Evolutionary conservation across 352 stramenopile genomes (phyloP).

Genomic region (Globisporangium emineosum): DNA sequence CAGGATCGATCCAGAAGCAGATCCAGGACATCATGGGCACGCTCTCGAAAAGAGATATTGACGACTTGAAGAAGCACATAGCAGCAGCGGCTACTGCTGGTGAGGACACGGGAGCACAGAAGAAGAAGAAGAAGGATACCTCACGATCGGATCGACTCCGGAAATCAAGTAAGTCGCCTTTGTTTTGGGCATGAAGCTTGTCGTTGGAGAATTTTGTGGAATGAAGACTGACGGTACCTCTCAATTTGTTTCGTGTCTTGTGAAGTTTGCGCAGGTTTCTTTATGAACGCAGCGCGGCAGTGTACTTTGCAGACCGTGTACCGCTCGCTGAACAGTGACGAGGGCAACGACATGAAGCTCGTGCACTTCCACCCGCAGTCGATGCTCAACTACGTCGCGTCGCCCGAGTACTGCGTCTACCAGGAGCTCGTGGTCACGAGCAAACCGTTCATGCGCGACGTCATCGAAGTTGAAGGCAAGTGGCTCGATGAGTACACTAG

Average conservation of each 20-base stretch:
- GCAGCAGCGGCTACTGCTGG: not conserved
- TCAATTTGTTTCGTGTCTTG: not conserved
- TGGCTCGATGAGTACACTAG: constrained; percentile 53
- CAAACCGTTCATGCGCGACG: constrained; percentile 64
- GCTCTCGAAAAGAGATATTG: constrained; percentile 29
- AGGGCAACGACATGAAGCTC: constrained; percentile 32
- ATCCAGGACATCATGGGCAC: constrained; percentile 51
- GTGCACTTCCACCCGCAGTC: constrained; percentile 73
- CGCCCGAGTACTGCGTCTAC: constrained; percentile 60
- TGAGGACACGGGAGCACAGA: not conserved
- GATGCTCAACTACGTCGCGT: constrained; percentile 36
- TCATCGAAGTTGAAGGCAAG: constrained; percentile 38
- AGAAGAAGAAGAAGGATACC: not conserved
- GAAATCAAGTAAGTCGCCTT: constrained; percentile 17
- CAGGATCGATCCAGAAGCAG: constrained; percentile 47
- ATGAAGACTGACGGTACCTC: not conserved
- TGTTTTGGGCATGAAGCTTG: not conserved
- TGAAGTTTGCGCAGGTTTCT: constrained; percentile 60
- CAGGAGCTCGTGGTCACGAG: constrained; percentile 74
- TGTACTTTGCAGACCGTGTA: constrained; percentile 70
- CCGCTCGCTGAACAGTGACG: constrained; percentile 24
- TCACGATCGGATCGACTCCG: constrained; percentile 36
- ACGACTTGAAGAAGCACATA: constrained; percentile 17
- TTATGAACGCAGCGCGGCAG: constrained; percentile 53
- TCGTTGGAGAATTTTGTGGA: not conserved